phyloP scores from a whole-genome alignment of 2,329 filamentous ascomycete genomes.

The Colletotrichum horii region DNA sequence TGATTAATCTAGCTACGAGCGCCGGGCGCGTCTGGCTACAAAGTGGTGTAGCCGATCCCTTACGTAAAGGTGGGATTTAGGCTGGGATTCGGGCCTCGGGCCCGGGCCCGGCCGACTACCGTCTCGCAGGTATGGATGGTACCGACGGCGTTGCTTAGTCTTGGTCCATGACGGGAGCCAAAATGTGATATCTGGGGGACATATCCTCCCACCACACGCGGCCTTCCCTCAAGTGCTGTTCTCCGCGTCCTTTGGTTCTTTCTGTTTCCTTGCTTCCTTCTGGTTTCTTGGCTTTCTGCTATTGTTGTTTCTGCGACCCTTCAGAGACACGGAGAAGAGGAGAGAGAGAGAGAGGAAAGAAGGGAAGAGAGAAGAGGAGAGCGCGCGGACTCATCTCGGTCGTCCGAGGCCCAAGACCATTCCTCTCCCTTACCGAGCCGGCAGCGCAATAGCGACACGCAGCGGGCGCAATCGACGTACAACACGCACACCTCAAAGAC shows the following conservation, averaged over 20 bases:
- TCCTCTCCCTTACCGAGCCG: neutral
- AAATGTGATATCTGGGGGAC: slow-evolving; percentile 3
- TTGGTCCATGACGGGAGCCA: neutral
- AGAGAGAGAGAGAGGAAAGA: neutral
- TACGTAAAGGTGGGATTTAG: too few relatives aligned
- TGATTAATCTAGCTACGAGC: too few relatives aligned
- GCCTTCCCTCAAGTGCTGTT: neutral
- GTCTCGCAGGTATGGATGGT: neutral
- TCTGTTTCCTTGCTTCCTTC: neutral
- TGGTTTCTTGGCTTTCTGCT: neutral
- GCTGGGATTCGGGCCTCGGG: too few relatives aligned
- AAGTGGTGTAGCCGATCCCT: too few relatives aligned
- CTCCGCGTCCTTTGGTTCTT: neutral
- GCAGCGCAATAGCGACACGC: neutral
- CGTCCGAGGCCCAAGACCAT: neutral
- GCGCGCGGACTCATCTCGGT: neutral
- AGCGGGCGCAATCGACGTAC: neutral
- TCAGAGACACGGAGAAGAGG: neutral
- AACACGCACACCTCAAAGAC: neutral
- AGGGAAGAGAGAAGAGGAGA: neutral
- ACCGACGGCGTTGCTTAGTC: neutral
- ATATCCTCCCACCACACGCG: neutral
- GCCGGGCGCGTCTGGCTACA: too few relatives aligned
- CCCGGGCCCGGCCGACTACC: too few relatives aligned
- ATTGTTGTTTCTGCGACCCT: neutral